Evolutionary conservation across 768 basidiomycete genomes (phyloP).

Genomic region (Tulasnella sp.): DNA sequence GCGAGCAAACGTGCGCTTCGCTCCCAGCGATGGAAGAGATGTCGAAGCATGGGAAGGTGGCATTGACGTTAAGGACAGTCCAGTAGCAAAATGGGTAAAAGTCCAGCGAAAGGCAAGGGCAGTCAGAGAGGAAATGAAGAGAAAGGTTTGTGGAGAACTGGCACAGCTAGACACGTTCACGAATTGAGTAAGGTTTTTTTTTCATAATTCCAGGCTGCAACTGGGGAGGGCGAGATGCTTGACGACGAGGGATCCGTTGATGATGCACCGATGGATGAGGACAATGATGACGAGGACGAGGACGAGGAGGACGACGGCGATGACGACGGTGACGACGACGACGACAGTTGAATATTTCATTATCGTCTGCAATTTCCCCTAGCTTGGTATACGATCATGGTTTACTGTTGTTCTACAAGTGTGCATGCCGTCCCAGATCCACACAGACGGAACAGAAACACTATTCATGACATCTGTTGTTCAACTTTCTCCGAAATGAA

Average conservation of each 20-base stretch:
- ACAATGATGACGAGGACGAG: not conserved
- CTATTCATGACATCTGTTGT: not conserved
- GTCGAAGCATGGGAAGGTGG: constrained; percentile 75
- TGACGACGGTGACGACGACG: not conserved
- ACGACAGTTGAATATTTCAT: not conserved
- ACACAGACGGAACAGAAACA: not conserved
- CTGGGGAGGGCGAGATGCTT: constrained; percentile 17
- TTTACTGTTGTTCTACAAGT: not conserved
- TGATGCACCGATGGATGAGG: not conserved
- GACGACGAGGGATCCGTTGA: not conserved
- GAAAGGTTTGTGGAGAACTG: constrained; percentile 55
- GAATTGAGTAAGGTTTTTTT: not conserved
- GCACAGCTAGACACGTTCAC: not conserved
- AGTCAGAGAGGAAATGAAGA: constrained; percentile 49
- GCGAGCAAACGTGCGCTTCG: constrained; percentile 67
- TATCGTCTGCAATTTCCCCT: not conserved
- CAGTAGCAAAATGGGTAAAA: constrained; percentile 76
- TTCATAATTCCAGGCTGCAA: constrained; percentile 6
- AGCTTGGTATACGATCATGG: not conserved
- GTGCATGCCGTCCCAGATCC: not conserved
- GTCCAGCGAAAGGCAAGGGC: constrained; percentile 78
- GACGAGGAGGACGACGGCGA: not conserved
- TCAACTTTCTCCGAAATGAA: not conserved
- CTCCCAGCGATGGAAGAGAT: constrained; percentile 63
- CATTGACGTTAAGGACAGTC: constrained; percentile 57